Evolutionary conservation across 805 yeast species (phyloP).

Genomic region (Zygosaccharomyces pseudorouxii): DNA sequence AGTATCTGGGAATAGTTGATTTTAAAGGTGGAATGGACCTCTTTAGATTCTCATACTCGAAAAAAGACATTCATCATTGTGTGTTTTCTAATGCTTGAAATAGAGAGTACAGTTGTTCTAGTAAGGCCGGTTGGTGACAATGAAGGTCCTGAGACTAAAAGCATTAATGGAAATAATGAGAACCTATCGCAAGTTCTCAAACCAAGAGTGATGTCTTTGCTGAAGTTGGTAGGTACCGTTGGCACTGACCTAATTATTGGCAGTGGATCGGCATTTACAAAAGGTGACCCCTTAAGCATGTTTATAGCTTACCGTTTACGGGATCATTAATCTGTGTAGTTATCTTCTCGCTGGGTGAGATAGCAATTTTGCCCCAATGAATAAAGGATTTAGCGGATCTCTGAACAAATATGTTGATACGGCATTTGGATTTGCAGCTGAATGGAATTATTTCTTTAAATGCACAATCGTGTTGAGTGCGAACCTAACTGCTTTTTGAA

Average conservation of each 20-base stretch:
- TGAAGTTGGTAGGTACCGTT: slow-evolving; percentile 38
- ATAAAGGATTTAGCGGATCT: slow-evolving; percentile 44
- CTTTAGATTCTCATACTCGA: background rate
- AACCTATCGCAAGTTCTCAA: background rate
- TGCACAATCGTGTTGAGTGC: slow-evolving; percentile 48
- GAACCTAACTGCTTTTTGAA: slow-evolving; percentile 53
- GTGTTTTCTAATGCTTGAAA: background rate
- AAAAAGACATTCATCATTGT: too few species aligned
- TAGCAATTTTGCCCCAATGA: slow-evolving; percentile 44
- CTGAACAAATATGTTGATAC: slow-evolving; percentile 30
- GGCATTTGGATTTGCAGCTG: slow-evolving; percentile 45
- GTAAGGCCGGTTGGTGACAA: background rate
- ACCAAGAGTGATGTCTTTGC: slow-evolving; percentile 6
- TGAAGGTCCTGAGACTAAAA: background rate
- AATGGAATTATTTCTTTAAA: slow-evolving; percentile 37
- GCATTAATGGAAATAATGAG: background rate
- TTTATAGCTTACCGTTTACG: slow-evolving; percentile 47
- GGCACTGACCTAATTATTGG: slow-evolving; percentile 61
- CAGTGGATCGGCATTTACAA: slow-evolving; percentile 44
- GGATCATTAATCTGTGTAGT: slow-evolving; percentile 48
- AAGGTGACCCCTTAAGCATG: slow-evolving; percentile 48
- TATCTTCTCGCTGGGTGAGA: slow-evolving; percentile 48
- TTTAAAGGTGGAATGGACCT: background rate
- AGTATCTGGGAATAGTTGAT: background rate
- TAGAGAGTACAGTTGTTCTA: background rate